Percentiles rank a stretch among this genome's conserved stretches.
These are phyloP conservation scores for Magnusiomyces sp. DNA, from an alignment of 1,139 yeast species.

Conservation along the genomic window DNA sequence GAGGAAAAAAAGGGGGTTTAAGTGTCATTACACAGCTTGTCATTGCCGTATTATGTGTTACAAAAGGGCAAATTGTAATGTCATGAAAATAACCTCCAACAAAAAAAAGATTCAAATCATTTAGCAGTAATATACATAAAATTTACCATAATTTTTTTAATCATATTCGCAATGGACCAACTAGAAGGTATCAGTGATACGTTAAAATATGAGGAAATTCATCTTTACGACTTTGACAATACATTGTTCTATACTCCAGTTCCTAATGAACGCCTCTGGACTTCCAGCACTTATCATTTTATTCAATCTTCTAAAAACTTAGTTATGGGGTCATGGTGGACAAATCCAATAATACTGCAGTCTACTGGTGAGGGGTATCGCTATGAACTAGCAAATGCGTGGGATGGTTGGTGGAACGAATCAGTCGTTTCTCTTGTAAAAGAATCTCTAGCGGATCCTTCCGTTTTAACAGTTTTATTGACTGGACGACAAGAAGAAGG, in stretches of 20 bases:
- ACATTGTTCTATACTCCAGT: conserved; percentile 39
- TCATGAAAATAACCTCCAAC: too few relatives aligned
- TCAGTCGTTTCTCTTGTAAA: conserved; percentile 32
- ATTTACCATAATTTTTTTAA: too few relatives aligned
- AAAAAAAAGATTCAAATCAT: too few relatives aligned
- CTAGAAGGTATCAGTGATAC: not conserved
- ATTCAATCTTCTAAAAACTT: conserved; percentile 26
- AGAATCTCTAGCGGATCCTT: conserved; percentile 29
- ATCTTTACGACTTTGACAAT: conserved; percentile 42
- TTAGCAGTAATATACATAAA: too few relatives aligned
- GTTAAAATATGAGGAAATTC: not conserved
- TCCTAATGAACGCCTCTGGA: conserved; percentile 36
- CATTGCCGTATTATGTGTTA: too few relatives aligned
- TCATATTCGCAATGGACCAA: too few relatives aligned
- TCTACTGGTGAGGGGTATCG: conserved; percentile 33
- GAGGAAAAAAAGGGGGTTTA: too few relatives aligned
- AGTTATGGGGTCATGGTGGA: conserved; percentile 43
- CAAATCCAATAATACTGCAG: conserved; percentile 30
- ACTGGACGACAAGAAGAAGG: conserved; percentile 35
- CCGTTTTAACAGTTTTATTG: conserved; percentile 34
- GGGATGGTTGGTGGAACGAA: conserved; percentile 38
- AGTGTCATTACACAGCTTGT: too few relatives aligned
- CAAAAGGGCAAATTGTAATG: too few relatives aligned
- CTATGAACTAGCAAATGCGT: conserved; percentile 21
- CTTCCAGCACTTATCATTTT: conserved; percentile 25